A percentile compares a stretch with the other conserved stretches of the same genome.
Evolutionary conservation across 805 yeast genomes (phyloP).

Genomic region (Cyberlindnera maritima): DNA sequence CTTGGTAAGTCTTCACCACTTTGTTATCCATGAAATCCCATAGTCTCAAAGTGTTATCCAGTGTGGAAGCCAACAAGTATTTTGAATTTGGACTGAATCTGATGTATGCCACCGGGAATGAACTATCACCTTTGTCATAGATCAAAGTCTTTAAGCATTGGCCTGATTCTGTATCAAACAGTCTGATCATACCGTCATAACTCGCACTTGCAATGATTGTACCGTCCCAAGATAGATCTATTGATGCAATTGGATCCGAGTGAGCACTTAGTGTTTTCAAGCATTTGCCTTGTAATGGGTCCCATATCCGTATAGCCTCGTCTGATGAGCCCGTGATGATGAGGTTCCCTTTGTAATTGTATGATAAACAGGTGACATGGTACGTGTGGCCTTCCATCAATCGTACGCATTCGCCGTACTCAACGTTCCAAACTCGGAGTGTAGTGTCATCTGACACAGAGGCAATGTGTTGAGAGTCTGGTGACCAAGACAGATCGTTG

Average conservation of each 20-base stretch:
- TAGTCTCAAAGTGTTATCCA: constrained; percentile 74
- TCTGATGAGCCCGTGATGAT: constrained; percentile 83
- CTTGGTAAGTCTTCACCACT: constrained; percentile 70
- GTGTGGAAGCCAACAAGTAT: constrained; percentile 70
- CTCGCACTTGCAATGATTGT: constrained; percentile 83
- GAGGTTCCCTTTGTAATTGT: constrained; percentile 72
- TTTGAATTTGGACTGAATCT: constrained; percentile 77
- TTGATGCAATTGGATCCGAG: constrained; percentile 80
- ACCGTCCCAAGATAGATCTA: constrained; percentile 75
- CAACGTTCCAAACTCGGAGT: constrained; percentile 67
- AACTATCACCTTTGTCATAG: constrained; percentile 70
- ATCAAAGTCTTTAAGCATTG: constrained; percentile 90
- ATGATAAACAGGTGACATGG: constrained; percentile 71
- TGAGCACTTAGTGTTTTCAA: constrained; percentile 87
- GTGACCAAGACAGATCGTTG: constrained; percentile 76
- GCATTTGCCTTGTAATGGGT: constrained; percentile 63
- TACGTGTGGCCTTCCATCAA: constrained; percentile 70
- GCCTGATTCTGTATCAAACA: constrained; percentile 86
- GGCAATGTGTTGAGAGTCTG: constrained; percentile 69
- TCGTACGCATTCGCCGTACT: constrained; percentile 46
- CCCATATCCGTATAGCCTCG: constrained; percentile 92
- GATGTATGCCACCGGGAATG: constrained; percentile 76
- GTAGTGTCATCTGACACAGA: constrained; percentile 86
- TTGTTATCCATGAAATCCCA: constrained; percentile 86
- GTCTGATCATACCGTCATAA: constrained; percentile 84